Base-by-base conservation (phyloP, 2,329 filamentous ascomycete genomes). In the Diaporthe sp. region DNA sequence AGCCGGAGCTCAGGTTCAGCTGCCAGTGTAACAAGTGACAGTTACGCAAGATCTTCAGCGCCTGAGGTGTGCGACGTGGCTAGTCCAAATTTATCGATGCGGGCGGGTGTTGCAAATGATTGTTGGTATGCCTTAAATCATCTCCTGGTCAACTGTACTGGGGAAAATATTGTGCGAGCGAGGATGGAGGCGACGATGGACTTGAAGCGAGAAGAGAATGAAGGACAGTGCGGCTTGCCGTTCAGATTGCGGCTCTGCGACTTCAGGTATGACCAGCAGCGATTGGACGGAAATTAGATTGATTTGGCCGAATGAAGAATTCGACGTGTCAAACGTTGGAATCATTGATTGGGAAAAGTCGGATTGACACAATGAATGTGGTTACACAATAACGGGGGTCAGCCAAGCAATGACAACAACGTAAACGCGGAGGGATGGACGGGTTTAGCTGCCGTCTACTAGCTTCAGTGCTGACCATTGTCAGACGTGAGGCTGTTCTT, bases 201-300 rank as follows among this genome's bases (percentile, higher is more conserved):
- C 15, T 53, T 15, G 8, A 30, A 37, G 8, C 19, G 47, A 39
- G 63, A 30, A 8, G 15, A 17, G 7, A 53, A 12, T 15, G 42
- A 44, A 22, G 1, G n/a, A n/a, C n/a, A n/a, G n/a, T n/a, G n/a
- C n/a, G n/a, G n/a, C n/a, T n/a, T n/a, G n/a, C n/a, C n/a, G n/a
- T n/a, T 17, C 19, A 8, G 42, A 30, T 51, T 66, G 61, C 44
- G 61, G 61, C 61, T 66, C 61, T 66, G 44, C 61, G 15, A 39
- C 30, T 22, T 22, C 15, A 22, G 17, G 58, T 30, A 27, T 27
- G 37, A 63, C 58, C 32, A 51, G 61, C 44, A 12, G 12, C 9
- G 3, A 51, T 37, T 30, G 13, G 42, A 50, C 17, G 15, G 13
- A 25, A 22, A 6, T 22, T 63, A 42, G 13, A 1, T n/a, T 12